A percentile compares a stretch with the other conserved stretches of the same genome.
These are phyloP conservation scores for Murraya paniculata DNA, from an alignment of 345 rosid genomes.

Conservation along the genomic window DNA sequence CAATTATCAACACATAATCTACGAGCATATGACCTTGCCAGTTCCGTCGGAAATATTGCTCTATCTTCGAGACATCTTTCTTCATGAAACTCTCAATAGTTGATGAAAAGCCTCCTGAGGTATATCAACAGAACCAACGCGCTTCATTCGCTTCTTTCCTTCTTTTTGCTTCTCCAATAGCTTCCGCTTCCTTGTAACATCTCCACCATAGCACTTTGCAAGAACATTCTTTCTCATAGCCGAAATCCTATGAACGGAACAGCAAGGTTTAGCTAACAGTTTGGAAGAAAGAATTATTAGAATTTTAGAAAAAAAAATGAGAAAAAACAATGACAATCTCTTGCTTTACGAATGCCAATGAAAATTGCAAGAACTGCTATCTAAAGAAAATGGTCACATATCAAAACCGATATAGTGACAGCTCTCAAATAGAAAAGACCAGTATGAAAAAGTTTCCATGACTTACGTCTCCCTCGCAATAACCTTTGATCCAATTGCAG, in stretches of 20 bases:
- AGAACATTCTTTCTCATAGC: conserved; percentile 98
- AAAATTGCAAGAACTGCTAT: background rate
- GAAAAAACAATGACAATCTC: background rate
- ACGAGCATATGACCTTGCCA: conserved; percentile 1
- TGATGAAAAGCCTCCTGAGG: conserved; percentile 97
- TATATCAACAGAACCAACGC: conserved; percentile 95
- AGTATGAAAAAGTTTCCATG: background rate
- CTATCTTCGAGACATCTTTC: background rate
- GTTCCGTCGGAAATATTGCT: background rate
- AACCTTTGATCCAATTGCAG: conserved; percentile 91
- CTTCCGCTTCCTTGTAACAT: conserved; percentile 85
- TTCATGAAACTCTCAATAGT: conserved; percentile 78
- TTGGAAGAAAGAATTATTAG: background rate
- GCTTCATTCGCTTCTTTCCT: conserved; percentile 97
- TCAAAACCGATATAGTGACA: background rate
- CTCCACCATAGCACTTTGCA: conserved; percentile 98
- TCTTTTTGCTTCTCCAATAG: conserved; percentile 94
- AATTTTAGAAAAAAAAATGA: background rate
- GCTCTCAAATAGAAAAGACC: background rate
- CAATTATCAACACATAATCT: background rate
- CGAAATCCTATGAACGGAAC: conserved; percentile 47
- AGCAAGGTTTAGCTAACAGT: conserved; percentile 3
- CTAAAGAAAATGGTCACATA: background rate
- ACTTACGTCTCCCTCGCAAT: conserved; percentile 92
- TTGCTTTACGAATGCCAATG: background rate